Evolutionary conservation across 2,329 filamentous ascomycete species (phyloP), one percentile per base, ranked within the genome.

Genomic region (Zymoseptoria passerinii): DNA sequence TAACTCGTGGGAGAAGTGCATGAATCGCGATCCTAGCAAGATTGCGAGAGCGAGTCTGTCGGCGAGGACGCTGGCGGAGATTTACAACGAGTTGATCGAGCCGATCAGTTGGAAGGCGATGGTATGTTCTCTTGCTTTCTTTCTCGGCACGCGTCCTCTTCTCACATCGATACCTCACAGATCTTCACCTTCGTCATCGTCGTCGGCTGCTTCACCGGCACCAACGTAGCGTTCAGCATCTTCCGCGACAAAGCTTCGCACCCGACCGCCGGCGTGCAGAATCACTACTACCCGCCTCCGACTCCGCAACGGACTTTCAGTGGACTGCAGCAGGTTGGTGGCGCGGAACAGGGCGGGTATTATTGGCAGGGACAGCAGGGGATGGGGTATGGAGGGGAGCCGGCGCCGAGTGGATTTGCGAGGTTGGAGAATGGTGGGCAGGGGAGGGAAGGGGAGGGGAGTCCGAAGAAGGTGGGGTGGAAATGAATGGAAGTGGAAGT

Each of bases 11-110:
- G 85, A 87, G 63, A 78, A 83, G 29, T 97, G 94, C 74, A 96
- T 96, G 90, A 85, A 86, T 64, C 84, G 87, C 64, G 89, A 96
- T 68, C 86, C 91, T 0, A 80, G 85, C 50, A 84, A 84, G 57
- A 84, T 96, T 57, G 91, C 89, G 65, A 81, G 87, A 44, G 87
- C 92, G 49, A 87, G 86, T 67, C 84, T 96, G 48, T 90, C 88
- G 18, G 92, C 90, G 4, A 87, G 89, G 69, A 94, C 92, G 27
- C 88, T 96, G 70, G 92, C 92, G 0, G 85, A 90, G 69, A 95
- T 99, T 48, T 87, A 97, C 73, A 96, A 97, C 71, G 87, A 88
- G 68, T 96, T 97, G 72, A 86, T 95, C 4, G 90, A 95, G 67
- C 86, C 89, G 5, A 92, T 97, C 73, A 90, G 88, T 63, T 87